Evolutionary conservation across 768 basidiomycete genomes (phyloP).

Genomic region (Neoboletus subvelutipes): DNA sequence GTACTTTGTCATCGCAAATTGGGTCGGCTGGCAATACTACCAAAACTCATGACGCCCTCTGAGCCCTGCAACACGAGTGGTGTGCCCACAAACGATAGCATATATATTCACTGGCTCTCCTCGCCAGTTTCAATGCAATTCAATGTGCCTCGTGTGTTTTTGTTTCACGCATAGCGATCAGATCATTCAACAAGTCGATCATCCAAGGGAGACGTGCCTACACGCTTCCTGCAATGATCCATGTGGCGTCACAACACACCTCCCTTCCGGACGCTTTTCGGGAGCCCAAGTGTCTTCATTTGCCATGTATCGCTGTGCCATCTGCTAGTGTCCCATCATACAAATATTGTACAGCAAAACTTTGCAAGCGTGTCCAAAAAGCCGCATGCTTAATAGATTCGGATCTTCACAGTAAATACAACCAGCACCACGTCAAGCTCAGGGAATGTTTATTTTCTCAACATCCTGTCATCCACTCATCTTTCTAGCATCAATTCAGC

Average conservation of each 20-base stretch:
- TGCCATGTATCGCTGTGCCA: conserved; percentile 13
- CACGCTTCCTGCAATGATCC: conserved; percentile 25
- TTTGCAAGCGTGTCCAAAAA: conserved; percentile 16
- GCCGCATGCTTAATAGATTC: conserved; percentile 19
- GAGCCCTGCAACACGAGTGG: conserved; percentile 7
- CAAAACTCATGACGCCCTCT: conserved; percentile 67
- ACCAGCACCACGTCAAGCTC: conserved; percentile 5
- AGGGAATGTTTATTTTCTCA: background rate
- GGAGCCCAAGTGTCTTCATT: background rate
- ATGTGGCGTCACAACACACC: conserved; percentile 12
- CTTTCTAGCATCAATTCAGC: conserved; percentile 9
- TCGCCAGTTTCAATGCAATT: conserved; percentile 13
- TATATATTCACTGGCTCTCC: conserved; percentile 5
- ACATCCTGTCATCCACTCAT: conserved; percentile 11
- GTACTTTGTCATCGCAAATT: conserved; percentile 95
- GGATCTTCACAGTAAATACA: conserved; percentile 19
- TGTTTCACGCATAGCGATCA: conserved; percentile 17
- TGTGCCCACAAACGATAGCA: conserved; percentile 6
- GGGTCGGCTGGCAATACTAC: conserved; percentile 99
- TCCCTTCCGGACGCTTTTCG: background rate
- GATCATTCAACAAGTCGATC: conserved; percentile 19
- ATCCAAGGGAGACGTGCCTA: conserved; percentile 14
- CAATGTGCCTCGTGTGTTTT: conserved; percentile 25
- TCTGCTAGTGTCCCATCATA: conserved; percentile 1
- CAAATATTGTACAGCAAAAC: conserved; percentile 5